Percentiles rank a stretch among this genome's conserved stretches.
phyloP scores from a whole-genome alignment of 345 rosid species.

The Litchi chinensis region DNA sequence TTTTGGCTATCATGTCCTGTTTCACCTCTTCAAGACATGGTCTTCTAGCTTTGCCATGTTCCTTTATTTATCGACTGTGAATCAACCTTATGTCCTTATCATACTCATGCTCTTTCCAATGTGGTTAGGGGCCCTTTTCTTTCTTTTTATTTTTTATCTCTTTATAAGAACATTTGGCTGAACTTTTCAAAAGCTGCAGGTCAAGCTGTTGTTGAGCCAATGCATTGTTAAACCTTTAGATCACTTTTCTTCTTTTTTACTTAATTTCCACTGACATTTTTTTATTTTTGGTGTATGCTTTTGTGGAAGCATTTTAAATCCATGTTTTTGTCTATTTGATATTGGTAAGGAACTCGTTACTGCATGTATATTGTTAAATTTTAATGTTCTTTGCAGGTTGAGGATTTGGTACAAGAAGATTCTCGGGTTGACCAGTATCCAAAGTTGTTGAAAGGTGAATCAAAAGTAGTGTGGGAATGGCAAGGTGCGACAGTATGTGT shows the following conservation, averaged over 20 bases:
- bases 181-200: neutral
- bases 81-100: neutral
- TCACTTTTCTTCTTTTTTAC: neutral
- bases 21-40: neutral
- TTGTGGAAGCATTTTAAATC: neutral
- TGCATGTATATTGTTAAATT: neutral
- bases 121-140: neutral
- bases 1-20: neutral
- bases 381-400: constrained; percentile 56
- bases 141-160: neutral
- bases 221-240: neutral
- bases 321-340: neutral
- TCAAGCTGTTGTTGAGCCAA: neutral
- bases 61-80: neutral
- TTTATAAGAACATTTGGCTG: neutral
- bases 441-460: constrained; percentile 82
- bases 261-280: constrained; percentile 4
- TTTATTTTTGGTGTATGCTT: neutral
- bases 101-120: neutral
- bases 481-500: constrained; percentile 56
- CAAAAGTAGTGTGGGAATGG: constrained; percentile 97
- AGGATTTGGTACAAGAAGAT: constrained; percentile 83
- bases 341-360: neutral
- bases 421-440: constrained; percentile 85
- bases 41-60: neutral